Evolutionary conservation across 352 stramenopile species (phyloP), one percentile per base, ranked within the genome.

Genomic region (Hyaloperonospora arabidopsidis): DNA sequence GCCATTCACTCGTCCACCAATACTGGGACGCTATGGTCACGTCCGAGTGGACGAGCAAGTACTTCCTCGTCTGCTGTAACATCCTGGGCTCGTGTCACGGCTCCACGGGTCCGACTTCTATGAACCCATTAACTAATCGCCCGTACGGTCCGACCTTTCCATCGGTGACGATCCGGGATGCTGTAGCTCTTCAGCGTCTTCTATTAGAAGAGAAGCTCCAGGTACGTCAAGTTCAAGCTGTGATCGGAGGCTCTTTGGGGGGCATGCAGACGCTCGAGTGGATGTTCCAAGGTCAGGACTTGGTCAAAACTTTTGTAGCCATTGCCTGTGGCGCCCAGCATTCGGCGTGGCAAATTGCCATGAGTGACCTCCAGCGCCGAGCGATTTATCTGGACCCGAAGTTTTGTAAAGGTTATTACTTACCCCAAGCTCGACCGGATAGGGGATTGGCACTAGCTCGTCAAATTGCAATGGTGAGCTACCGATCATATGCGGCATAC

Each of bases 191-290:
- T 38, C 92, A 98, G 61, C 64, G 96, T n/a, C 45, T 76, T 12
- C 63, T 98, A 21, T 56, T 98, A 10, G 72, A 91, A 49, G 74
- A 98, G 41, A 72, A 86, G 55, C 66, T 98, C 8, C 74, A 81
- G 17, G 84, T 97, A 17, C 69, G 71, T 22, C 85, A 87, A 36
- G 76, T 98, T 36, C 63, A 68, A n/a, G 66, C 74, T 14, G 95
- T 98, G 2, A 87, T 98, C 56, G 95, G 95, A 28, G 95, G 95
- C 15, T 97, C 86, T n/a, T 86, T 98, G 61, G 95, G 95, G 23
- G 95, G 95, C 22, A 98, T 98, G 95, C 93, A 98, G 69, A 81
- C 89, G n/a, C 87, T 98, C 47, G 95, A 98, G 68, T 98, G 95
- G 88, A 89, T 79, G 11, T 95, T 97, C 41, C 67, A 96, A 40